Evolutionary conservation across 495 filamentous ascomycete species (phyloP), one percentile per base, ranked within the genome.

Genomic region (Aspergillus mulundensis): DNA sequence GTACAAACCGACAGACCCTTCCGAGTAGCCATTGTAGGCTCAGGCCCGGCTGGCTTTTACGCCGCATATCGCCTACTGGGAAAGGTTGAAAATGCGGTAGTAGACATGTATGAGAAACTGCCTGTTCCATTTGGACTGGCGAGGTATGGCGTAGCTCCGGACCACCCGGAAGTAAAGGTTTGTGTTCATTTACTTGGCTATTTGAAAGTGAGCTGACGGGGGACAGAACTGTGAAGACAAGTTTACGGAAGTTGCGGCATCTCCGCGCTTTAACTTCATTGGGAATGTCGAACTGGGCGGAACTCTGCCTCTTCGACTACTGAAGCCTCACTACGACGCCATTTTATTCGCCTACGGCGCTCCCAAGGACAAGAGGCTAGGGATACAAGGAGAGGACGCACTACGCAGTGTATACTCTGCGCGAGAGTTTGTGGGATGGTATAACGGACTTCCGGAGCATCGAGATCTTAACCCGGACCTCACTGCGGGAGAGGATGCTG

Each of bases 101-200:
- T 98, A 3, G 92, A 96, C 68, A 97, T 97, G 95, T 98, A 95
- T 68, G 94, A 98, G 71, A 84, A 88, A 20, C 72, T 97, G 8
- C 95, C 94, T 0, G 91, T 93, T 8, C 94, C 94, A 7, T 98
- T 89, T 68, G 94, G 94, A 2, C 78, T 98, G 47, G 90, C 93
- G 15, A 78, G 94, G 48, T 97, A 91, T 66, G 94, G 94, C 14
- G 94, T 98, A 47, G 95, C 94, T 11, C 94, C 94, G 7, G 94
- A 98, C 67, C 94, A 98, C 70, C 92, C 94, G 14, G 92, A 97
- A 74, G 94, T 97, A 40, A 98, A 98, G 84, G 92, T 94, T 78
- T 51, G 73, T 53, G 30, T 2, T 21, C 6, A 20, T 7, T 14
- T 16, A 20, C 18, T 7, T 21, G 41, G 15, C 10, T 14, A 18